phyloP scores from a whole-genome alignment of 2,329 filamentous ascomycete species.

The Pseudogymnoascus sp. region DNA sequence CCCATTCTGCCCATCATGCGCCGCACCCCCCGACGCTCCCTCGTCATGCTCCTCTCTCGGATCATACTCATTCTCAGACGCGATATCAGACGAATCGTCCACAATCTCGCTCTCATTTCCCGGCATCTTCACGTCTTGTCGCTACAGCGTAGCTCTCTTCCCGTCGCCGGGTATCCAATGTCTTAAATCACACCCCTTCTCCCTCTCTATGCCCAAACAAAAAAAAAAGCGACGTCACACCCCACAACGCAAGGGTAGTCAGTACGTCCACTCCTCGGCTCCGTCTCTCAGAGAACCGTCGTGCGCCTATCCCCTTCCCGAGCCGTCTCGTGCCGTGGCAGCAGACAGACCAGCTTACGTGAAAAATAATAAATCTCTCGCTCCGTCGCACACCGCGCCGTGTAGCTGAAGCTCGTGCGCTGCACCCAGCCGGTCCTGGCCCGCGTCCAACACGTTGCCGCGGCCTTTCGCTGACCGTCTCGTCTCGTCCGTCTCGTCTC shows the following conservation, averaged over 20 bases:
- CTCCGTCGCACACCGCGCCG: not conserved
- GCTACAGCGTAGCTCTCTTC: not conserved
- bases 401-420: not conserved
- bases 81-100: slow-evolving; percentile 29
- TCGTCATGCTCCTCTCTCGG: slow-evolving; percentile 27
- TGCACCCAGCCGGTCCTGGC: not conserved
- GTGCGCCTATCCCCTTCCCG: not conserved
- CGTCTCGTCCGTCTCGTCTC: not conserved
- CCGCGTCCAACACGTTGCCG: not conserved
- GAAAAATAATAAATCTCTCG: not conserved
- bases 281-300: not conserved
- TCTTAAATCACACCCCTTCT: slow-evolving; percentile 31
- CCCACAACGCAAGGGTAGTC: not conserved
- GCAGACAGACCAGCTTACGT: not conserved
- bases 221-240: not conserved
- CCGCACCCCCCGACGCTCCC: slow-evolving; percentile 28
- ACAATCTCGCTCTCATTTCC: slow-evolving; percentile 25
- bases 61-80: slow-evolving; percentile 29
- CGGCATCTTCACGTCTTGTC: slow-evolving; percentile 22
- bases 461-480: not conserved
- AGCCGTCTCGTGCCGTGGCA: slow-evolving; percentile 12
- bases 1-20: slow-evolving; percentile 26
- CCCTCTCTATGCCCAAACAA: not conserved
- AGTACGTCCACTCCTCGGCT: not conserved
- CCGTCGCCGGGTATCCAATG: slow-evolving; percentile 11